Evolutionary conservation across 192 early-diverging fungal species (phyloP), one percentile per base, ranked within the genome.

Genomic region (Helicostylum pulchrum): DNA sequence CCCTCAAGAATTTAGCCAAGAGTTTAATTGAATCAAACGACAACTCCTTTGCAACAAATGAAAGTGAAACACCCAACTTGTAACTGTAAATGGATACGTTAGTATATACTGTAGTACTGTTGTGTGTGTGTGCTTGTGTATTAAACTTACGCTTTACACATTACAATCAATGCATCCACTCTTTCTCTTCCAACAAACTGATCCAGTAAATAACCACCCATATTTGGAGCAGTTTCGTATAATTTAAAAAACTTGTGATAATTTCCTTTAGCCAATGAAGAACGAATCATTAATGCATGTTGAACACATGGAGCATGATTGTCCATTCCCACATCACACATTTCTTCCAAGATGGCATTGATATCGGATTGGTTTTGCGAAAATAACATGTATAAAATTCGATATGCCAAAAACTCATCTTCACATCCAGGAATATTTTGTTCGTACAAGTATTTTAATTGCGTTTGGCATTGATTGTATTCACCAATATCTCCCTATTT

Each of bases 391-490:
- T 99, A 99, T 21, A 99, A 73, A 17, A 99, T 88, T 44, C 94
- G 78, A 74, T 99, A 99, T 3, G 92, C 94, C 60, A 85, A 78
- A 80, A 97, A 99, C 72, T 99, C 97, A 76, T 89, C 90, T 5
- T 76, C 72, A 64, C 87, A 73, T 36, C 93, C 95, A n/a, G 77
- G 68, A 12, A 91, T 67, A 32, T 85, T 80, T 54, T 85, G 72
- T 50, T 80, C 68, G 70, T 98, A 97, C 44, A 99, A 78, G 42
- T 91, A 83, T 64, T 92, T 94, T 20, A 99, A 77, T 66, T 97
- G 94, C 0, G 91, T 92, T 74, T 95, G 92, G 75, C 97, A 99
- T 74, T 98, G 97, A 73, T 99, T 99, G 78, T 88, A 99, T 80
- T 99, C 97, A 67, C 95, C 95, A 21, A 99, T 79, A 68, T 99